Evolutionary conservation across 495 filamentous ascomycete species (phyloP), one percentile per base, ranked within the genome.

Genomic region (Immersiella caudata): DNA sequence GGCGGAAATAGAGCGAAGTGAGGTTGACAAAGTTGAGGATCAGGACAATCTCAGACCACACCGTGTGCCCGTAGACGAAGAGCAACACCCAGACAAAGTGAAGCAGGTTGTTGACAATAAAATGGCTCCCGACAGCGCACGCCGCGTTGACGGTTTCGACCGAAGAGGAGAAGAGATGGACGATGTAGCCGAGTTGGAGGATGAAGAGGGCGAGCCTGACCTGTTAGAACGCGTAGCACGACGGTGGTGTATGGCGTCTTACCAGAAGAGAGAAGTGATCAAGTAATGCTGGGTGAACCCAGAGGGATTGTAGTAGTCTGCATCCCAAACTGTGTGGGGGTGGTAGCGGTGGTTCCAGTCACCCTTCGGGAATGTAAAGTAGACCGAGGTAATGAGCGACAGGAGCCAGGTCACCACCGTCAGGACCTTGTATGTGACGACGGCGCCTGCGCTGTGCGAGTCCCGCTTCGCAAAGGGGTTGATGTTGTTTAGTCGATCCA

Each of bases 11-110:
- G 16, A 92, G 83, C 7, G 85, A 76, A 14, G 83, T 80, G 54
- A 95, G 84, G 76, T 96, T 93, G 79, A 92, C 79, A 74, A 93
- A 90, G 79, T 96, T 93, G 79, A 91, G 79, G 66, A 93, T 81
- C 67, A 95, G 77, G 70, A 96, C 81, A 56, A 94, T 51, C 81
- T 94, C 90, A 22, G 90, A 85, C 85, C 85, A 88, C 70, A 81
- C 67, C 79, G 94, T 93, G 76, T 89, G 82, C 56, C 82, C 85
- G 68, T 90, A 88, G 25, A 89, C 88, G 85, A 93, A 96, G 64
- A 96, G 87, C 79, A 94, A 86, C 46, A 96, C 85, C 80, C 91
- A 96, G 58, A 81, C 85, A 60, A 92, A 89, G 71, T 90, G 82
- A 58, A 96, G 85, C 14, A 97, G 77, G 80, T 96, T 96, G 82